Base-by-base conservation (phyloP, 176 grass and related monocot species). In the Hyparrhenia diplandra region DNA sequence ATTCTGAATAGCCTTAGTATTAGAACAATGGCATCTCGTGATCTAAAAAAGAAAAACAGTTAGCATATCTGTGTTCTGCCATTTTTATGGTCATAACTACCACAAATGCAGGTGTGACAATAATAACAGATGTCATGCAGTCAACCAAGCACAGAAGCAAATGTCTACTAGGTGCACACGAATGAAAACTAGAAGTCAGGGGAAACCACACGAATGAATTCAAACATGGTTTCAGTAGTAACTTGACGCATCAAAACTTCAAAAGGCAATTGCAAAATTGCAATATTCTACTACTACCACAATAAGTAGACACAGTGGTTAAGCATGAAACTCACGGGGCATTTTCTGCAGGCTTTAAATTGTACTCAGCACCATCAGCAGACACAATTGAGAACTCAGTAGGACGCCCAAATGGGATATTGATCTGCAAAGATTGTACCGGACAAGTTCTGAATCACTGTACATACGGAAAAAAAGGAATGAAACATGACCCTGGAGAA, bases 11-110 rank as follows among this genome's bases (percentile, higher is more conserved):
- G 78, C 84, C 88, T 88, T 77, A 98, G 46, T 24, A 91, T 93
- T 46, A 98, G 90, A 74, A 93, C 92, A 80, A 98, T 95, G 73
- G 72, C 77, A 76, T 98, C 95, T 47, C 92, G 90, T 70, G 76
- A 85, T 74, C 95, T 98, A n/a, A 74, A 36, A 62, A 21, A 54
- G 47, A n/a, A 4, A 41, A 75, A 75, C 35, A 42, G 18, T 81
- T 80, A 74, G 62, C 5, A 76, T 77, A 49, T 40, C 7, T 37
- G 17, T 64, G 23, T 8, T n/a, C 76, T 73, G 51, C 8, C 23
- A 80, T 73, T 67, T 32, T 10, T 28, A 68, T 35, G 21, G 28
- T 18, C 23, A 13, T 3, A 70, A 78, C 40, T 62, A 35, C 7
- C 21, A 20, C 42, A 77, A 64, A 64, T 47, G 69, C 46, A 54